These are phyloP conservation scores for Forsythia viridissima DNA, from an alignment of 257 asterid species.

Conservation along the genomic window DNA sequence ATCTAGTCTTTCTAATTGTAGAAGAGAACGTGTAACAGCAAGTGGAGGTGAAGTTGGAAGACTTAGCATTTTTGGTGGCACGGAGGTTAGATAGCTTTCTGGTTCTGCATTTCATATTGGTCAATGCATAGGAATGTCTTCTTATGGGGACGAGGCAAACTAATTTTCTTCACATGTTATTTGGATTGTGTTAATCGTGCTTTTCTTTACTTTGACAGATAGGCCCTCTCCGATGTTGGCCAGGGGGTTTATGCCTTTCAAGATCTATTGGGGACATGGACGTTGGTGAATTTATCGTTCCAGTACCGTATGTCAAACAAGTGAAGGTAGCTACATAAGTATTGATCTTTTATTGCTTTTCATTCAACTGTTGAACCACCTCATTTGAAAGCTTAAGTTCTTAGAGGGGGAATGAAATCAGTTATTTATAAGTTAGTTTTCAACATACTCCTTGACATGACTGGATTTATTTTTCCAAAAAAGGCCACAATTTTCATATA, in stretches of 20 bases:
- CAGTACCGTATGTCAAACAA: constrained; percentile 78
- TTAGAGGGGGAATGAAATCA: background rate
- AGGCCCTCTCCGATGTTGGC: constrained; percentile 90
- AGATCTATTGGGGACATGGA: constrained; percentile 87
- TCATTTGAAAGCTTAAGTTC: background rate
- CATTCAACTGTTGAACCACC: no score
- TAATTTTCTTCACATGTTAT: background rate
- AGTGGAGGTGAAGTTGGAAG: constrained; percentile 94
- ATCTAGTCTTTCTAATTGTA: constrained; percentile 29
- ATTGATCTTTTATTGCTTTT: background rate
- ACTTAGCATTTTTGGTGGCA: constrained; percentile 68
- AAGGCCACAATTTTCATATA: background rate
- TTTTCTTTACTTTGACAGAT: constrained; percentile 32
- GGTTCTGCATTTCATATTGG: background rate
- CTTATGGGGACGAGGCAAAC: background rate
- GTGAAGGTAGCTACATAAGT: constrained; percentile 50
- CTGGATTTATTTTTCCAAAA: background rate
- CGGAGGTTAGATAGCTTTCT: constrained; percentile 49
- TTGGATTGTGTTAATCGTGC: background rate
- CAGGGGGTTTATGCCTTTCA: constrained; percentile 81
- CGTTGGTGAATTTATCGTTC: constrained; percentile 77
- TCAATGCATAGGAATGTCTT: background rate
- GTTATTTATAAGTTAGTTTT: background rate
- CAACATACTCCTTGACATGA: background rate
- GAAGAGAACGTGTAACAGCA: constrained; percentile 82